Percentiles rank a stretch among this genome's conserved stretches.
phyloP scores from a whole-genome alignment of 2,329 filamentous ascomycete species.

The Fusarium azukiicola region DNA sequence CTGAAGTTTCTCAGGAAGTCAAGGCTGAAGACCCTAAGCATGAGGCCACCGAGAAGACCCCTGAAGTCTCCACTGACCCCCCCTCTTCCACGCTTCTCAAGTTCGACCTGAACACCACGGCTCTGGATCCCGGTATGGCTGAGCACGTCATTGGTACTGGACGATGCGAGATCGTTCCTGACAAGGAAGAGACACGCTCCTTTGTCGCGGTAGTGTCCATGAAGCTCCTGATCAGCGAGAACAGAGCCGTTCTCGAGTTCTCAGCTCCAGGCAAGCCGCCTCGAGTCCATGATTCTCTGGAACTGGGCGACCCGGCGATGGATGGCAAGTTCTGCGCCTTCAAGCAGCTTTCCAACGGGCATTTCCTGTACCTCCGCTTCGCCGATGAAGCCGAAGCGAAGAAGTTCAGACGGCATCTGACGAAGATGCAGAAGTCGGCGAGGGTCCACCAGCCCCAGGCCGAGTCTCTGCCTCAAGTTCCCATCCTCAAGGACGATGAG shows the following conservation, averaged over 20 bases:
- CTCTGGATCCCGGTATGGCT: not conserved
- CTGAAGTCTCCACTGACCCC: not conserved
- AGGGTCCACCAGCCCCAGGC: conserved; percentile 4
- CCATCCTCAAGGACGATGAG: not conserved
- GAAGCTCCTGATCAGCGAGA: conserved; percentile 36
- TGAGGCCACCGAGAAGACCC: not conserved
- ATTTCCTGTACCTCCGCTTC: conserved; percentile 47
- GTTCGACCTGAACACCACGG: not conserved
- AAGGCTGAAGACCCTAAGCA: not conserved
- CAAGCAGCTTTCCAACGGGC: not conserved
- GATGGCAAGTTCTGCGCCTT: conserved; percentile 51
- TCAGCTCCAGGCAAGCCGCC: conserved; percentile 29
- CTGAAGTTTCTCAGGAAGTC: not conserved
- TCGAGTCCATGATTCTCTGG: conserved; percentile 44
- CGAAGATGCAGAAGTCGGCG: conserved; percentile 32
- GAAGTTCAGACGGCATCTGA: conserved; percentile 38
- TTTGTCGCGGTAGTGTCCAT: conserved; percentile 43
- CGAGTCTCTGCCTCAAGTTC: too few relatives aligned
- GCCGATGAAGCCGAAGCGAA: conserved; percentile 30
- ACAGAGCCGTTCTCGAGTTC: conserved; percentile 48
- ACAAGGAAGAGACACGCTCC: conserved; percentile 23
- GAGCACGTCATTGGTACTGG: conserved; percentile 47
- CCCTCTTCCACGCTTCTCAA: not conserved
- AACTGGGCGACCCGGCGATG: conserved; percentile 44
- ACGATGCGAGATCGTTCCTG: conserved; percentile 41